Base-by-base conservation (phyloP, 169 alveolate genomes). In the Plasmodium gaboni region DNA sequence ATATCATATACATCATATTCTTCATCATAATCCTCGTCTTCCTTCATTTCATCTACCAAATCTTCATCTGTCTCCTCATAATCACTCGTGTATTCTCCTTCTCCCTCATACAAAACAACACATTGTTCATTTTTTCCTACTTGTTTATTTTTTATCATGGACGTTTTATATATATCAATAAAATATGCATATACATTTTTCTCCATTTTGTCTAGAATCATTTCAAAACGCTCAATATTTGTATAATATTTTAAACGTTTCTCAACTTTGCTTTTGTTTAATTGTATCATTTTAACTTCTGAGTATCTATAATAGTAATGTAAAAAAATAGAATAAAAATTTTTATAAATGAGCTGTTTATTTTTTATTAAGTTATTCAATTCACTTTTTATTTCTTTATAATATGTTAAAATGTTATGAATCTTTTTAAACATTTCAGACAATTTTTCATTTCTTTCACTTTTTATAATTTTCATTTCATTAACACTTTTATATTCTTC, bases 291-390 rank as follows among this genome's bases (percentile, higher is more conserved):
- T 72, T 86, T 86, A 13, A 86, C 22, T 70, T 86, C 87, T 70
- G 70, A 19, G 48, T 71, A 86, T 38, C 57, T 71, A 28, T 64
- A 64, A 61, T 86, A 86, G 48, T 86, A 86, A 65, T 86, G 57
- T 73, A 86, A 38, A 71, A 86, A 86, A 70, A 86, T 86, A 7
- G 87, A 86, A 48, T 70, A 71, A 28, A 86, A 86, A 1, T 53
- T 86, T 60, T 86, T 74, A 73, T 86, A 86, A 42, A 86, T 86
- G 51, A 24, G 72, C 44, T 61, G 85, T 38, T 86, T 86, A 64
- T 86, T 86, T 64, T 70, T 55, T 73, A 59, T 60, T 55, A 86
- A 17, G 7, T 24, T 86, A 38, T 86, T 28, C 26, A 86, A 57
- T 50, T 86, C 92, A 13, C 61, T 67, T 65, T 60, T 60, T 42